Evolutionary conservation across 768 basidiomycete species (phyloP).

Genomic region (Grammothele lineata): DNA sequence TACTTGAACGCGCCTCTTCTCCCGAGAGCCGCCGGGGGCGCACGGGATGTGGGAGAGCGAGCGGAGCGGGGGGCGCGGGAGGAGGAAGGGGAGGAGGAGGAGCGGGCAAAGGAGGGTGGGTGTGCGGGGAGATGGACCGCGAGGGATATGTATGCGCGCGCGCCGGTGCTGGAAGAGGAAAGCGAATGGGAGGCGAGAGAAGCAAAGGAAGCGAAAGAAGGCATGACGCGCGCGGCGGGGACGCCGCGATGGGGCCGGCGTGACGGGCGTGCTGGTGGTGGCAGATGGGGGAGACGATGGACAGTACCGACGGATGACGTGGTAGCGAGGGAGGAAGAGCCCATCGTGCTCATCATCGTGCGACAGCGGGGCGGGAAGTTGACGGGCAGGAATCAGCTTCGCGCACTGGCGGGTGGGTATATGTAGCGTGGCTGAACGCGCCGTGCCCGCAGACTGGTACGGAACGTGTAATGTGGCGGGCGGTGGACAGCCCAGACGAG

Average conservation of each 20-base stretch:
- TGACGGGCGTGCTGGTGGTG: neutral
- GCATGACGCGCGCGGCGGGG: neutral
- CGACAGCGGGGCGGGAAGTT: slow-evolving; percentile 1
- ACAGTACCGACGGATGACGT: slow-evolving; percentile 14
- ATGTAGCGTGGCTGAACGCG: slow-evolving; percentile 1
- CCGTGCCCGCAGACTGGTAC: too few relatives aligned
- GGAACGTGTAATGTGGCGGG: too few relatives aligned
- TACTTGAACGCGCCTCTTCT: slow-evolving; percentile 23
- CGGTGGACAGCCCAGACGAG: slow-evolving; percentile 11
- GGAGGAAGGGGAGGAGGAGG: slow-evolving; percentile 3
- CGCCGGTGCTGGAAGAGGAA: neutral
- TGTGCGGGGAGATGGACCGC: neutral
- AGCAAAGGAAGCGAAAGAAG: slow-evolving; percentile 8
- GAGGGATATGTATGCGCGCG: slow-evolving; percentile 2
- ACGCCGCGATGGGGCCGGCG: slow-evolving; percentile 13
- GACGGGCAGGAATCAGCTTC: slow-evolving; percentile 11
- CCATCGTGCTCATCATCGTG: too few relatives aligned
- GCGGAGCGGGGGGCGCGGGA: neutral
- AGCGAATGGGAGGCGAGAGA: neutral
- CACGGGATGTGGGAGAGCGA: slow-evolving; percentile 10
- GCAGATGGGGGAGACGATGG: slow-evolving; percentile 12
- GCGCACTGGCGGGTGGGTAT: slow-evolving; percentile 1
- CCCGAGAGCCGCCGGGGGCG: slow-evolving; percentile 19
- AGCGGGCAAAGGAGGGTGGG: slow-evolving; percentile 7
- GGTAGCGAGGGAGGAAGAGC: slow-evolving; percentile 15